Evolutionary conservation across 2,329 filamentous ascomycete genomes (phyloP), one percentile per base, ranked within the genome.

Genomic region (Microsporum canis): DNA sequence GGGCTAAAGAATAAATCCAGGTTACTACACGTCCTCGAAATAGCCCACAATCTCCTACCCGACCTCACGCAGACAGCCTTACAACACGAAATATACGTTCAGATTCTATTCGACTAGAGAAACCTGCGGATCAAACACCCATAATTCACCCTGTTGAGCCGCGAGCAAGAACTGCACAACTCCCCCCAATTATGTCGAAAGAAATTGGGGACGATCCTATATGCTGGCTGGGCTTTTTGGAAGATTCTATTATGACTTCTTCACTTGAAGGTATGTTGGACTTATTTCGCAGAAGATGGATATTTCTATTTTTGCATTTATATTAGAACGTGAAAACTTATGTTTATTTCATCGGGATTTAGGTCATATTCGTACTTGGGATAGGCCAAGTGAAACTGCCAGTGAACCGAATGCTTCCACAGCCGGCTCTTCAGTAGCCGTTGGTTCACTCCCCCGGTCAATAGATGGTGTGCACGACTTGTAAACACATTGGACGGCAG

Each of bases 181-280:
- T 97, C 60, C 92, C 92, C 58, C 92, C 94, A 55, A 91, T 99
- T 31, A 85, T 96, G 89, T 83, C 88, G 56, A 96, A 96, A 73
- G 79, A 82, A 10, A 84, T 96, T 39, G 91, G 96, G 72, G 84
- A 86, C 63, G 90, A 97, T 73, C 91, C 91, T 59, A 79, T 95
- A 53, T 89, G 85, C 72, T 96, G 91, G 87, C 76, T 99, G 43
- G 88, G 86, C n/a, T 99, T 99, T 69, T 91, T 92, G 60, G 88
- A 96, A 71, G 87, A 95, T 68, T 88, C 88, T 65, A 96, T 99
- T 66, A 86, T 97, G 70, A 96, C 91, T 39, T 90, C 89, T 66
- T 96, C 91, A 76, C 88, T 90, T 71, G 88, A 86, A 76, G 92
- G 92, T 95, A 78, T 74, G 86, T 79, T 5, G 6, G 39, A 43